Evolutionary conservation across 129 eudicot genomes (phyloP).

Genomic region (Sambucus nigra): DNA sequence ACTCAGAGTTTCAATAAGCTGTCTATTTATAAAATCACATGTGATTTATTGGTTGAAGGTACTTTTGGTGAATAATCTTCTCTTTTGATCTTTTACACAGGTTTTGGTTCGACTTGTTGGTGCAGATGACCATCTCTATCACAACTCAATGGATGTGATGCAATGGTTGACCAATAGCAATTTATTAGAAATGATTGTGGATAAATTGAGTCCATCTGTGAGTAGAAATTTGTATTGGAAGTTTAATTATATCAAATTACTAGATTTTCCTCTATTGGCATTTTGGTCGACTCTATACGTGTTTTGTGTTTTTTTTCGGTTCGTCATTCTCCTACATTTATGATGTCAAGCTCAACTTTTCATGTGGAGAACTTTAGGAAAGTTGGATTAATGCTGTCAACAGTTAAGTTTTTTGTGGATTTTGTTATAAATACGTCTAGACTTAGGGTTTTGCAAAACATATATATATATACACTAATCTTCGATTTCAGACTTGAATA

Average conservation of each 20-base stretch:
- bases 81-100: conserved; percentile 32
- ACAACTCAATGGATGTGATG: conserved; percentile 62
- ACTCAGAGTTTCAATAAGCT: not conserved
- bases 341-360: not conserved
- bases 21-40: not conserved
- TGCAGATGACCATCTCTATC: conserved; percentile 80
- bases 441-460: too few relatives aligned
- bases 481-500: too few relatives aligned
- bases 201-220: conserved; percentile 69
- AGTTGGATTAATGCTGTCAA: not conserved
- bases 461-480: too few relatives aligned
- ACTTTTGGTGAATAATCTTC: conserved; percentile 4
- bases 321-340: not conserved
- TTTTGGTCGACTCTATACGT: not conserved
- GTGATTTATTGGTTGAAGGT: not conserved
- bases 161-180: conserved; percentile 94
- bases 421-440: too few relatives aligned
- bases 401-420: not conserved
- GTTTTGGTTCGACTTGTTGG: conserved; percentile 89
- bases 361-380: not conserved
- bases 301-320: not conserved
- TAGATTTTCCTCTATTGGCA: not conserved
- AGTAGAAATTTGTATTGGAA: conserved; percentile 15
- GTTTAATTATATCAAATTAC: not conserved
- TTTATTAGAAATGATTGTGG: conserved; percentile 89